Conservation (phyloP, 2,329 filamentous ascomycete species). For the Daldinia sp. region DNA sequence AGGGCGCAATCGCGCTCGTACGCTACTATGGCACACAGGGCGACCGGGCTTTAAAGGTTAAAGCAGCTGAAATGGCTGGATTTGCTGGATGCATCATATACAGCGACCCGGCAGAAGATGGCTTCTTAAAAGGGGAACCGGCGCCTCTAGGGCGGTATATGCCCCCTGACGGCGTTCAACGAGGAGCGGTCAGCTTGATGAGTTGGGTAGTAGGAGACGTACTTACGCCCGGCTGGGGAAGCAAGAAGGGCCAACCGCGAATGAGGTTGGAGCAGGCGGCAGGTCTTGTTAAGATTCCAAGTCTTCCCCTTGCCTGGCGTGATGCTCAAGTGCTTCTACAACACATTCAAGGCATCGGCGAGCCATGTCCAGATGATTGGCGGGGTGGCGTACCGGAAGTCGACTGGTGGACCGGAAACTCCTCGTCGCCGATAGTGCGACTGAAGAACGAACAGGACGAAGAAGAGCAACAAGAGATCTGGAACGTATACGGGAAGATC, state of each 20-base stretch:
- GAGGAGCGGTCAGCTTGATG: slow-evolving; percentile 81
- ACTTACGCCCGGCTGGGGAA: slow-evolving; percentile 88
- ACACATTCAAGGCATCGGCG: slow-evolving; percentile 77
- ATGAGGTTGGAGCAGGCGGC: slow-evolving; percentile 74
- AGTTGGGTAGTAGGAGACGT: slow-evolving; percentile 89
- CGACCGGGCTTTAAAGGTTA: slow-evolving; percentile 83
- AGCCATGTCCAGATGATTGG: slow-evolving; percentile 75
- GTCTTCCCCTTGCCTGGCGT: slow-evolving; percentile 86
- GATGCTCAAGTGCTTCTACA: slow-evolving; percentile 84
- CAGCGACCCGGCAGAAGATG: slow-evolving; percentile 87
- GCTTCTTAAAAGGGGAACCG: slow-evolving; percentile 74
- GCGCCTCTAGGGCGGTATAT: slow-evolving; percentile 82
- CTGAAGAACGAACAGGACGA: slow-evolving; percentile 90
- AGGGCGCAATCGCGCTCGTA: slow-evolving; percentile 85
- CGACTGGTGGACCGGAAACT: slow-evolving; percentile 86
- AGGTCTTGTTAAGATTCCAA: slow-evolving; percentile 84
- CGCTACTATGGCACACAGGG: slow-evolving; percentile 78
- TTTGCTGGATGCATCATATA: slow-evolving; percentile 91
- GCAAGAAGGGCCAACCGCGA: slow-evolving; percentile 70
- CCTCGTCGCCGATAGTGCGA: slow-evolving; percentile 77
- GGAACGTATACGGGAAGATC: slow-evolving; percentile 89
- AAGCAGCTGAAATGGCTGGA: slow-evolving; percentile 86
- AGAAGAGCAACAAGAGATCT: slow-evolving; percentile 81
- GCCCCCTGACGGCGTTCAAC: slow-evolving; percentile 82
- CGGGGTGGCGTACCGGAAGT: slow-evolving; percentile 78